Conservation (phyloP, 1,284 basidiomycete genomes). For the Mycena sp. region DNA sequence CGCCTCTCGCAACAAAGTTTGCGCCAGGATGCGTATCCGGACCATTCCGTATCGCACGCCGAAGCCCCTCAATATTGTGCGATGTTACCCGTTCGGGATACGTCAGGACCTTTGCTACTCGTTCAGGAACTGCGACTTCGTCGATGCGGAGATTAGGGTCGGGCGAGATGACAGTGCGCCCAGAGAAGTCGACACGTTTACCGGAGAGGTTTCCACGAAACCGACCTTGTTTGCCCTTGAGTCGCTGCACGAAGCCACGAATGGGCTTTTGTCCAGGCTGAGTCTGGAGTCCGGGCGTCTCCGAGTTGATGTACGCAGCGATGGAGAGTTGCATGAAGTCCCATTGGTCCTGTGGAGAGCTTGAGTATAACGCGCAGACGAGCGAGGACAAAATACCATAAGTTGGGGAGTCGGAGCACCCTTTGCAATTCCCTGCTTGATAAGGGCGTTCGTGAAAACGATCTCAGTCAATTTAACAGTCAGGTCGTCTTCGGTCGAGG, state of each 20-base stretch:
- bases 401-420: slow-evolving; percentile 90
- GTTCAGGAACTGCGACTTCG: slow-evolving; percentile 96
- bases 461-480: slow-evolving; percentile 99
- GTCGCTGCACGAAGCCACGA: slow-evolving; percentile 95
- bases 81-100: slow-evolving; percentile 96
- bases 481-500: slow-evolving; percentile 98
- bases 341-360: slow-evolving; percentile 87
- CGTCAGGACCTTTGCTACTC: slow-evolving; percentile 95
- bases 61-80: slow-evolving; percentile 89
- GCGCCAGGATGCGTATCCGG: slow-evolving; percentile 95
- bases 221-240: slow-evolving; percentile 99
- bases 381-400: slow-evolving; percentile 66
- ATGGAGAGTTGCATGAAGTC: slow-evolving; percentile 95
- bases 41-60: slow-evolving; percentile 88
- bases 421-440: slow-evolving; percentile 90
- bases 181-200: slow-evolving; percentile 99
- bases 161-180: slow-evolving; percentile 97
- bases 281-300: slow-evolving; percentile 91
- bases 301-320: slow-evolving; percentile 99
- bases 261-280: slow-evolving; percentile 91
- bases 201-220: slow-evolving; percentile 99
- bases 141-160: slow-evolving; percentile 99
- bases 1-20: slow-evolving; percentile 89
- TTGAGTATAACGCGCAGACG: not conserved
- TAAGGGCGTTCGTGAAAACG: slow-evolving; percentile 93